phyloP scores from a whole-genome alignment of 306 rosid genomes.

The Quercus mongolica region DNA sequence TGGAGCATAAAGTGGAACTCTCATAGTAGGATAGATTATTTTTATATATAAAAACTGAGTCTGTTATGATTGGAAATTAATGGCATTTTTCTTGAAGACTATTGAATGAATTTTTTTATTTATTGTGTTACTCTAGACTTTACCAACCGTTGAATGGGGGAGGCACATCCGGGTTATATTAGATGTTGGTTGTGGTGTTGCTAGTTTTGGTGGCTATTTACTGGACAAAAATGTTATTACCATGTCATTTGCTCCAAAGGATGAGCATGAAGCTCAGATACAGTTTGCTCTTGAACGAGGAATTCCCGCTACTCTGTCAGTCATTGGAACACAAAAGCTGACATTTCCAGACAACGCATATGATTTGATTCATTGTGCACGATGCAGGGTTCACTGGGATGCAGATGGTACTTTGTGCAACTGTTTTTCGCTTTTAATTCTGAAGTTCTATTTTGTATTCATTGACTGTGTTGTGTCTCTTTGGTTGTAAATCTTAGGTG shows the following conservation, averaged over 20 bases:
- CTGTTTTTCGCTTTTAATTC: slow-evolving; percentile 4
- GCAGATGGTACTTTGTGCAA: slow-evolving; percentile 64
- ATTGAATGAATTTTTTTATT: neutral
- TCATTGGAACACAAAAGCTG: slow-evolving; percentile 86
- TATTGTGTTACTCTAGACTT: slow-evolving; percentile 39
- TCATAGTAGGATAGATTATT: no score
- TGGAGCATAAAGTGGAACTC: no score
- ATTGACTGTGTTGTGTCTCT: slow-evolving; percentile 6
- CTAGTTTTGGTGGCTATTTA: slow-evolving; percentile 93
- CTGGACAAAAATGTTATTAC: slow-evolving; percentile 76
- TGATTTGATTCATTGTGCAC: slow-evolving; percentile 94
- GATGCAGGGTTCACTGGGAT: slow-evolving; percentile 99
- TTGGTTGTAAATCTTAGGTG: slow-evolving; percentile 49
- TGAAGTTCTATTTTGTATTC: neutral
- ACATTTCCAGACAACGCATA: slow-evolving; percentile 69
- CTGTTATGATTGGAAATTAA: neutral
- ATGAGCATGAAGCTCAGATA: slow-evolving; percentile 99
- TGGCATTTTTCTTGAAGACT: slow-evolving; percentile 4
- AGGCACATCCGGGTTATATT: slow-evolving; percentile 71
- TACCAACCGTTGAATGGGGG: slow-evolving; percentile 69
- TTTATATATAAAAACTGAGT: neutral
- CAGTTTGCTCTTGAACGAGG: slow-evolving; percentile 99
- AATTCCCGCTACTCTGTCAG: slow-evolving; percentile 92
- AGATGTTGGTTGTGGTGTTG: slow-evolving; percentile 97
- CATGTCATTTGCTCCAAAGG: slow-evolving; percentile 97